Evolutionary conservation across 2,329 filamentous ascomycete species (phyloP).

Genomic region (Ascochyta viciae-villosae): DNA sequence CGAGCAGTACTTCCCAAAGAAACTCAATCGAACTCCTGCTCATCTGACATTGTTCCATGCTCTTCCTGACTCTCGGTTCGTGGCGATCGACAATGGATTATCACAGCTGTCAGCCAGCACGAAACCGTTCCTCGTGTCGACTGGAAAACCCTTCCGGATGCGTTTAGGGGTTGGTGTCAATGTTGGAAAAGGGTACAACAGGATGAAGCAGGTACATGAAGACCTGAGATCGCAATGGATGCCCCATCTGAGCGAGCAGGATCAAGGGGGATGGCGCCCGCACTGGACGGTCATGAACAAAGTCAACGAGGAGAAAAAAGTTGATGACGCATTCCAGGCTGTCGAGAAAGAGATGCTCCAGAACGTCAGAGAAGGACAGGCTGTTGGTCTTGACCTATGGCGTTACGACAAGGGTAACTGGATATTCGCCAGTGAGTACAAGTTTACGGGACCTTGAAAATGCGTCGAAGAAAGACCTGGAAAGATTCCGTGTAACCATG

Average conservation of each 20-base stretch:
- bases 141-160: constrained; percentile 51
- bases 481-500: constrained; percentile 10
- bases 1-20: constrained; percentile 51
- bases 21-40: constrained; percentile 52
- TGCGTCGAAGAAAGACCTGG: constrained; percentile 6
- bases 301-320: constrained; percentile 50
- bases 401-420: constrained; percentile 52
- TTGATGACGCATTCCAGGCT: constrained; percentile 47
- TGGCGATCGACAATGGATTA: constrained; percentile 44
- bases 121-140: constrained; percentile 47
- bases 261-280: constrained; percentile 48
- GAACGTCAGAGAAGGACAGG: constrained; percentile 43
- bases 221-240: constrained; percentile 48
- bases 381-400: constrained; percentile 52
- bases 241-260: constrained; percentile 52
- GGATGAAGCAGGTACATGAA: constrained; percentile 46
- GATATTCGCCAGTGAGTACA: constrained; percentile 48
- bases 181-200: constrained; percentile 41
- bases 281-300: constrained; percentile 59
- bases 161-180: constrained; percentile 52
- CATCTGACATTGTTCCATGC: constrained; percentile 57
- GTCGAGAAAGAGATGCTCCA: constrained; percentile 41
- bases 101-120: constrained; percentile 37
- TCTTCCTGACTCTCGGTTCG: constrained; percentile 51
- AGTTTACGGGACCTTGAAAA: constrained; percentile 35